Conservation (phyloP, 2,329 filamentous ascomycete species). For the Aspergillus carbonarius region DNA sequence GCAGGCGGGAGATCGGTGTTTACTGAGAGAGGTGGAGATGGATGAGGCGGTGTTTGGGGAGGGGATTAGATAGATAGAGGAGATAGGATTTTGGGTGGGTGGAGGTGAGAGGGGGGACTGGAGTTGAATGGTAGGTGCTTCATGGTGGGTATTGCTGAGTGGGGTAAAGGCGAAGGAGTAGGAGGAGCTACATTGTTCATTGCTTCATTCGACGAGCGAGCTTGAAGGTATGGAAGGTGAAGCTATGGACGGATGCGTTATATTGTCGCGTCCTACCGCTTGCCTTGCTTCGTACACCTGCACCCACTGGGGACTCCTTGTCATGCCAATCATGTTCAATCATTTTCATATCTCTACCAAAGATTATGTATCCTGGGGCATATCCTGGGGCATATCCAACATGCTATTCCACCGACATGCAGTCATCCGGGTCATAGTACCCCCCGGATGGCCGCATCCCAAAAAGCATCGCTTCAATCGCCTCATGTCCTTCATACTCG, state of each 20-base stretch:
- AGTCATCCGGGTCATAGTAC: conserved; percentile 25
- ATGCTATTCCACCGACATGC: conserved; percentile 25
- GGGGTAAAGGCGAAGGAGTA: no score
- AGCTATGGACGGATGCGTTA: not conserved
- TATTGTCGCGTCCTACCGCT: not conserved
- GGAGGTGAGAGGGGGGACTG: not conserved
- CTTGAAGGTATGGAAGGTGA: not conserved
- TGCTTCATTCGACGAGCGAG: no score
- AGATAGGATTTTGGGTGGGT: not conserved
- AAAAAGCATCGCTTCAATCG: conserved; percentile 29
- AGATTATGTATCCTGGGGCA: no score
- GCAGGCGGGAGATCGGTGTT: conserved; percentile 2
- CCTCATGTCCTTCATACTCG: conserved; percentile 33
- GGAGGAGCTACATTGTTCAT: not conserved
- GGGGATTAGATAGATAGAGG: no score
- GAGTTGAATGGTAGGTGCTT: no score
- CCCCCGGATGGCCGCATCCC: conserved; percentile 14
- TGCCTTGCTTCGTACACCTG: not conserved
- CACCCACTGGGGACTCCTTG: not conserved
- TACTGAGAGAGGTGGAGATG: conserved; percentile 10
- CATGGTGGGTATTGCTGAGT: no score
- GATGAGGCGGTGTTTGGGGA: not conserved
- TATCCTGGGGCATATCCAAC: conserved; percentile 4
- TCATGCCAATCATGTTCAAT: not conserved
- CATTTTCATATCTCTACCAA: no score